Evolutionary conservation across 176 grass and related monocot genomes (phyloP), one percentile per base, ranked within the genome.

Genomic region (Microstegium vimineum): DNA sequence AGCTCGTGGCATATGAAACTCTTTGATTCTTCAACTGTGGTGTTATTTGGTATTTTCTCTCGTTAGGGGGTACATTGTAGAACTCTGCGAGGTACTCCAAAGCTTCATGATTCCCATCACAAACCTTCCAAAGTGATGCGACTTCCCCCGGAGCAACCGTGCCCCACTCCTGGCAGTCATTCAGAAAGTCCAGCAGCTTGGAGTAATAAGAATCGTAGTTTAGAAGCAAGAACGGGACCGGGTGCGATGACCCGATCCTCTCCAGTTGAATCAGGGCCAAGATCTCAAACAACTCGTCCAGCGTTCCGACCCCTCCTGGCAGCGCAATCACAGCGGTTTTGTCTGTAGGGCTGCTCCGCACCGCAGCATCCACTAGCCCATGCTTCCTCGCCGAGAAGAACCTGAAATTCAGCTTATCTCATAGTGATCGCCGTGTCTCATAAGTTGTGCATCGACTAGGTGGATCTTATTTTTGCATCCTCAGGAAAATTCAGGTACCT

Each of bases 321-420:
- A 98, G 84, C 0, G 77, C 91, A 30, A 98, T 15, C 5, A 92
- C 66, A 3, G 77, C 91, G 11, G 96, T 98, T 82, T 20, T 81
- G 54, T 95, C 89, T 0, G 72, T 64, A 17, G 38, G 64, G 38
- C 65, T 85, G 73, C 91, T 95, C 63, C 92, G 71, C 16, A 98
- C 89, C 1, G 47, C 87, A 56, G 92, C 95, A 77, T 98, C 92
- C 26, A 98, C 92, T 10, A 98, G 79, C 1, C 92, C 95, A 37
- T 98, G 95, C 73, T 98, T 98, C 73, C 95, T 84, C 37, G 92
- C 92, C 0, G 90, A 98, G 87, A 98, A 95, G 69, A 98, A 98
- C 85, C 96, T 97, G 69, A 63, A 84, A 74, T 83, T 35, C 59
- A 64, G 52, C 47, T 72, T 63, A 89, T 22, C 46, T 12, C 57